Base-by-base conservation (phyloP, 2,329 filamentous ascomycete genomes). In the Monosporascus sp. region DNA sequence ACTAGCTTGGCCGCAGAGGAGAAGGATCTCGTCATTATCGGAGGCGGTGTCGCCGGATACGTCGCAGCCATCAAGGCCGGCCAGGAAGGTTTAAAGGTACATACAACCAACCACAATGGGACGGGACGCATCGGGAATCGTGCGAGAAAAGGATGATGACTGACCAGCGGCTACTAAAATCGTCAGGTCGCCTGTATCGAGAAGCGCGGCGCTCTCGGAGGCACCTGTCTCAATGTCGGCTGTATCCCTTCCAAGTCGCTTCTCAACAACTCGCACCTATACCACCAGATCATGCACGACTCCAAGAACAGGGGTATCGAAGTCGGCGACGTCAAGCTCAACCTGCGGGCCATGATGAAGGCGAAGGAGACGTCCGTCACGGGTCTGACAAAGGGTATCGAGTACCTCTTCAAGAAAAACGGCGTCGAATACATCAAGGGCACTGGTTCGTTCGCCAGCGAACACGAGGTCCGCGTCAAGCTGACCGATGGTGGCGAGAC, bases 181-280 rank as follows among this genome's bases (percentile, higher is more conserved):
- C 46, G 54, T 45, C 62, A 96, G 91, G 93, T 96, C 60, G 83
- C 91, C 57, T 99, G 94, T 77, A 95, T 99, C 77, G 94, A 99
- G 79, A 99, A 99, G 83, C 90, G 94, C 71, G 94, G 94, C 64
- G 81, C 85, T 56, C 86, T 99, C 66, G 94, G 94, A 68, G 94
- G 94, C 72, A 99, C 94, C 68, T 99, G 94, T 80, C 79, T 99
- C 68, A 99, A 99, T 74, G 94, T 99, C 69, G 94, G 94, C 77
- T 99, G 94, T 78, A 99, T 99, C 71, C 94, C 94, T 62, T 99
- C 94, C 62, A 99, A 99, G 78, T 97, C 94, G 59, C 90, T 99
- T 64, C 89, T 99, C 74, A 99, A 97, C 86, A 97, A 97, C 82
- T 97, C 94, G 66, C 91, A 97, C 74, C 83, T 97, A 57, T 97